Base-by-base conservation (phyloP, 2,329 filamentous ascomycete species). In the Fusarium secorum region DNA sequence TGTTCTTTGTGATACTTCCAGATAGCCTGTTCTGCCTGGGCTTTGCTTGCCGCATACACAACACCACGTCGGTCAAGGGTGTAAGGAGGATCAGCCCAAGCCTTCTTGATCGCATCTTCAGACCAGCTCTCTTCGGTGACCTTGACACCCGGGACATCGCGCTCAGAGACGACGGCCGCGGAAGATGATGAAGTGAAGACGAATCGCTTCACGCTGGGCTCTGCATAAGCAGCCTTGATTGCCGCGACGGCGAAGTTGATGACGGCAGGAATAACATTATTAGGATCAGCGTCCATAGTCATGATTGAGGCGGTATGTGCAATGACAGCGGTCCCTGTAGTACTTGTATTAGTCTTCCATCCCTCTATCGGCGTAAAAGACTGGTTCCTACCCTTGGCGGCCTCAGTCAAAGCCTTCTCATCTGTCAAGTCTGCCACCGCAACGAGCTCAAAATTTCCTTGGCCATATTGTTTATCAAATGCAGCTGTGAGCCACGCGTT, bases 1-100 rank as follows among this genome's bases (percentile, higher is more conserved):
- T 74, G 71, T 14, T 76, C 68, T 13, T 70, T 28, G 7, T 73
- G 48, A 14, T 78, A 84, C 26, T 81, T 78, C 82, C 83, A 84
- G 7, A 79, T 38, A 4, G 75, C 79, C 58, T 78, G 74, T 53
- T 85, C 83, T 0, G 74, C 75, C 56, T 79, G 73, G 0, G 73
- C 70, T 61, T 85, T 85, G 60, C 81, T 82, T 0, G 83, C 81
- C 0, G 67, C 68, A 53, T 85, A 84, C 2, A 81, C 78, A 11
- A 60, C 14, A 4, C 56, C 69, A 1, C 65, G 58, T n/a, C 78
- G 73, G 3, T 78, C 76, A 0, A 74, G 56, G 0, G 68, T 71
- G 35, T 81, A 83, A 2, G 79, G 81, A 6, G 78, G 79, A 5
- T 78, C 78, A 18, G 77, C 77, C 78, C 81, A 82, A 2, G 82